These are phyloP conservation scores for Thelonectria blattea DNA, from an alignment of 2,329 filamentous ascomycete genomes.

Conservation along the genomic window DNA sequence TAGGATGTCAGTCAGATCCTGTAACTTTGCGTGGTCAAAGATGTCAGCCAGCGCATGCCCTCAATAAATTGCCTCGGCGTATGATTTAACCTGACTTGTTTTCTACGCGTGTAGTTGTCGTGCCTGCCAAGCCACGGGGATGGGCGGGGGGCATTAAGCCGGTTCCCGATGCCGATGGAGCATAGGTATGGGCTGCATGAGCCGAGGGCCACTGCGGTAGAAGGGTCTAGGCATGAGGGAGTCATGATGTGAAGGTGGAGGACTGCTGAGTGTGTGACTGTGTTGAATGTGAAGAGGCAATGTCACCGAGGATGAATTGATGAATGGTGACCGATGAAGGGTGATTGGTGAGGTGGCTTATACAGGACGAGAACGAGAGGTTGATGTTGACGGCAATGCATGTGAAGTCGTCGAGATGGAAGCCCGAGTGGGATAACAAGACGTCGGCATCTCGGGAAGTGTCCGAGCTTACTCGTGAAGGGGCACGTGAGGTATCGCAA, in stretches of 20 bases:
- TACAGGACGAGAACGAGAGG: not conserved
- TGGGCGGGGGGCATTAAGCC: not conserved
- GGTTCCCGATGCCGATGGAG: no score
- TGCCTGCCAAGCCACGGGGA: not conserved
- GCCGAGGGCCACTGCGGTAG: slow-evolving; percentile 15
- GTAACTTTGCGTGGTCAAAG: no score
- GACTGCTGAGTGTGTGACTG: not conserved
- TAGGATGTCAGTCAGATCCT: slow-evolving; percentile 19
- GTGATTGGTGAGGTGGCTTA: not conserved
- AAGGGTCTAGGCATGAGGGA: not conserved
- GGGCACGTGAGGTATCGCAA: not conserved
- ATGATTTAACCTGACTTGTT: no score
- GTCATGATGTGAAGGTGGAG: not conserved
- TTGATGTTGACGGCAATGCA: slow-evolving; percentile 3
- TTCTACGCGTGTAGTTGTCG: no score
- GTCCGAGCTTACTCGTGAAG: slow-evolving; percentile 18
- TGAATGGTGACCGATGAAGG: no score
- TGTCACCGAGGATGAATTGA: no score
- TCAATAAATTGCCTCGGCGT: no score
- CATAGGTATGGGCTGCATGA: slow-evolving; percentile 5
- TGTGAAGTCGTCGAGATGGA: slow-evolving; percentile 7
- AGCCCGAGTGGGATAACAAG: slow-evolving; percentile 5
- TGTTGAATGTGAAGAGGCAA: no score
- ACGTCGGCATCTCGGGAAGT: slow-evolving; percentile 27
- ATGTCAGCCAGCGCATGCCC: no score